phyloP scores from a whole-genome alignment of 1,284 basidiomycete species.

The Prillingera fragicola region DNA sequence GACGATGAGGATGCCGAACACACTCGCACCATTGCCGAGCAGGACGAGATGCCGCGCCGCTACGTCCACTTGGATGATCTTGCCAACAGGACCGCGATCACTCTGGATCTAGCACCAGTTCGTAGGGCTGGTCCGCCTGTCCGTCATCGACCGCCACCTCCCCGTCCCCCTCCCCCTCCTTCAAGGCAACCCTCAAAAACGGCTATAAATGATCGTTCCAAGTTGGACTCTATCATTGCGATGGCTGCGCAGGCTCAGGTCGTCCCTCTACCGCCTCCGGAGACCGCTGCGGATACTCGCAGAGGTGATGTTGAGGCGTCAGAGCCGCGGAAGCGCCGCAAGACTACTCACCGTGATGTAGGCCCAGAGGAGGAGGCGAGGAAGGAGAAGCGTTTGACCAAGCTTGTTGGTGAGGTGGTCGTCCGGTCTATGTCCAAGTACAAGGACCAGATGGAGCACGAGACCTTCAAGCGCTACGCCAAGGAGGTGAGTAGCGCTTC shows the following conservation, averaged over 20 bases:
- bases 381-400: conserved; percentile 76
- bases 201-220: conserved; percentile 22
- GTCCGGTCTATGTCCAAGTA: conserved; percentile 90
- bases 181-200: conserved; percentile 14
- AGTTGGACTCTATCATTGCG: conserved; percentile 48
- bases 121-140: no score
- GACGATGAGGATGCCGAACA: conserved; percentile 44
- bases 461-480: conserved; percentile 89
- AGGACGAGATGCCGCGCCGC: conserved; percentile 23
- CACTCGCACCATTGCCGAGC: conserved; percentile 43
- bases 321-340: conserved; percentile 33
- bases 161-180: conserved; percentile 22
- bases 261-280: conserved; percentile 15
- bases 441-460: conserved; percentile 69
- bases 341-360: conserved; percentile 32
- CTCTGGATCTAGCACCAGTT: conserved; percentile 34
- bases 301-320: no score
- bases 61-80: conserved; percentile 27
- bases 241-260: conserved; percentile 32
- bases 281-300: no score
- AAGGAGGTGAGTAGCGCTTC: conserved; percentile 66
- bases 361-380: conserved; percentile 44
- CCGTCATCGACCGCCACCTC: conserved; percentile 19
- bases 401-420: conserved; percentile 81
- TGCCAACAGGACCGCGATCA: conserved; percentile 28